These are phyloP conservation scores for Macrolepiota fuliginosa DNA, from an alignment of 768 basidiomycete species.

Conservation along the genomic window DNA sequence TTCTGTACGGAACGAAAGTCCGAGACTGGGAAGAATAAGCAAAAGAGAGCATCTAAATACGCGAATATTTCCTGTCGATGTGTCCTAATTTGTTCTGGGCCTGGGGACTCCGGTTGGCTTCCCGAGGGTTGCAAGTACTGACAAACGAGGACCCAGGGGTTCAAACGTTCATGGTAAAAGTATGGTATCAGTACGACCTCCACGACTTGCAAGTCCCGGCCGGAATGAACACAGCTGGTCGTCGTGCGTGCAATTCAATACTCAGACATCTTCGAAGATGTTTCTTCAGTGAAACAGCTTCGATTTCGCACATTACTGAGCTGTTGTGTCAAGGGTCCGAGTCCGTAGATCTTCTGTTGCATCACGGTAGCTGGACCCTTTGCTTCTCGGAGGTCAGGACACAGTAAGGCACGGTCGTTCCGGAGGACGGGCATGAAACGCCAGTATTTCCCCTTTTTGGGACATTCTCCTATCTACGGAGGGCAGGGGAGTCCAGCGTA, in stretches of 20 bases:
- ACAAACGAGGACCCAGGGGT: not conserved
- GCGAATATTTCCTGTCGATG: not conserved
- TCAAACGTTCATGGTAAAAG: not conserved
- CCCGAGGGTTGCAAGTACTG: not conserved
- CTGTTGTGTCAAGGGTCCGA: not conserved
- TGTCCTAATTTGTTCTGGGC: not conserved
- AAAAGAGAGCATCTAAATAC: not conserved
- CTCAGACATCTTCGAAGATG: not conserved
- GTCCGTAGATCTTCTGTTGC: not conserved
- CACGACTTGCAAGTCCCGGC: conserved; percentile 1
- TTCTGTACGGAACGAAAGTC: not conserved
- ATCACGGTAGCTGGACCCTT: not conserved
- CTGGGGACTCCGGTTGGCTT: not conserved
- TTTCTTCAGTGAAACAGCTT: not conserved
- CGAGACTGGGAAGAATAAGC: not conserved
- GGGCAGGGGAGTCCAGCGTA: not conserved
- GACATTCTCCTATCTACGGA: not conserved
- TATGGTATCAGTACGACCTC: not conserved
- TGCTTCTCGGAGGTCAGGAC: not conserved
- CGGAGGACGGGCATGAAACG: not conserved
- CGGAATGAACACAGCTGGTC: not conserved
- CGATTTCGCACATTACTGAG: not conserved
- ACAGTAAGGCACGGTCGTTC: not conserved
- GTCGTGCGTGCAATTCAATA: not conserved
- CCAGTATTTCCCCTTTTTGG: not conserved